phyloP scores from a whole-genome alignment of 345 rosid genomes.

The Triadica sebifera region DNA sequence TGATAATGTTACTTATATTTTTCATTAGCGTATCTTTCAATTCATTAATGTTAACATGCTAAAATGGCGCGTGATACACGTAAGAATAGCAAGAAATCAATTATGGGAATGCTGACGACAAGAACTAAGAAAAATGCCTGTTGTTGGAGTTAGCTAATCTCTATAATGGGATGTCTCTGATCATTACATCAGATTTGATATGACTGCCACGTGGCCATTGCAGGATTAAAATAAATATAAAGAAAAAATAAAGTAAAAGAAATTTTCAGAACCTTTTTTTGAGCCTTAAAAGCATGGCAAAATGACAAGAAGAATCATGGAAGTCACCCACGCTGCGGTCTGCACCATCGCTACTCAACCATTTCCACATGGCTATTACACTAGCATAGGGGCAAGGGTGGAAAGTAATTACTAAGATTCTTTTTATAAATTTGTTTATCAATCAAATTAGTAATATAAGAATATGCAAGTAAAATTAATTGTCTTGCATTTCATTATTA shows the following conservation, averaged over 20 bases:
- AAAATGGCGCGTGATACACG: not conserved
- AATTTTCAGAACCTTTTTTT: not conserved
- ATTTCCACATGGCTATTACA: not conserved
- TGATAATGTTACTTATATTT: no score
- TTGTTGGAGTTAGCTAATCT: constrained; percentile 11
- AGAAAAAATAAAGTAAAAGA: not conserved
- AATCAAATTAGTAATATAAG: no score
- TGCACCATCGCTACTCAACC: no score
- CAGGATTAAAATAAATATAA: not conserved
- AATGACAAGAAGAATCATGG: constrained; percentile 25
- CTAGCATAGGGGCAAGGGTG: not conserved
- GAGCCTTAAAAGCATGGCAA: constrained; percentile 19
- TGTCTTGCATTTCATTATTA: no score
- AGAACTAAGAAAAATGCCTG: constrained; percentile 1
- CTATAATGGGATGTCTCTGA: constrained; percentile 9
- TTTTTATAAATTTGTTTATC: no score
- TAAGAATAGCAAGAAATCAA: not conserved
- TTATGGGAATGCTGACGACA: constrained; percentile 1
- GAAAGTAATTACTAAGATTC: not conserved
- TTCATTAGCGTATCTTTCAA: no score
- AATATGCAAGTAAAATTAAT: no score
- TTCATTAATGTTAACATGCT: not conserved
- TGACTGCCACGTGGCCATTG: not conserved
- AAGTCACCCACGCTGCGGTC: constrained; percentile 33
- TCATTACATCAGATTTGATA: not conserved